Percentiles rank a stretch among this genome's conserved stretches.
These are phyloP conservation scores for Metschnikowia chrysomelidarum DNA, from an alignment of 805 yeast genomes.

Conservation along the genomic window DNA sequence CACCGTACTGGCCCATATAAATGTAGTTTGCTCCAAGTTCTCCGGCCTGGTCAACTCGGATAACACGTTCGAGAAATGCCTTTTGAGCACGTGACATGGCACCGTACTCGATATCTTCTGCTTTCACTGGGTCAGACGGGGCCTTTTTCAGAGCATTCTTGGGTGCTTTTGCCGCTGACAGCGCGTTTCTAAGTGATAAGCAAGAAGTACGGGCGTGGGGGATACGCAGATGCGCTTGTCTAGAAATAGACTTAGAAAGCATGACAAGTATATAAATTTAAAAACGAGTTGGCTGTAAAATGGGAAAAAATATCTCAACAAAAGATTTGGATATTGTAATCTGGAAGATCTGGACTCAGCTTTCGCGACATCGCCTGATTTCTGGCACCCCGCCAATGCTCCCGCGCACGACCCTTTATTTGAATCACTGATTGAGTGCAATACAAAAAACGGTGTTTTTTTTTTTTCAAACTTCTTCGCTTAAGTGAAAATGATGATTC, in stretches of 20 bases:
- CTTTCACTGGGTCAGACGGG: slow-evolving; percentile 1
- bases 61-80: slow-evolving; percentile 68
- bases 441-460: too few species aligned
- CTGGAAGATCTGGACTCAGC: too few species aligned
- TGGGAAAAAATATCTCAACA: neutral
- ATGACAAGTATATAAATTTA: too few species aligned
- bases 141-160: slow-evolving; percentile 1
- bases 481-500: too few species aligned
- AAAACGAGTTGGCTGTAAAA: neutral
- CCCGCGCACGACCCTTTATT: neutral
- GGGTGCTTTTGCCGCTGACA: slow-evolving; percentile 8
- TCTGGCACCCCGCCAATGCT: slow-evolving; percentile 3
- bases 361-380: slow-evolving; percentile 6
- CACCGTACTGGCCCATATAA: slow-evolving; percentile 85
- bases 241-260: too few species aligned
- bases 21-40: slow-evolving; percentile 95
- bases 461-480: too few species aligned
- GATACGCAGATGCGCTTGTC: too few species aligned
- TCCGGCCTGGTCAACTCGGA: slow-evolving; percentile 97
- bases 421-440: too few species aligned
- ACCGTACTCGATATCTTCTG: slow-evolving; percentile 30
- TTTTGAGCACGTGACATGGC: slow-evolving; percentile 52
- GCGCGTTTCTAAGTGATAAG: slow-evolving; percentile 5
- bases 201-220: too few species aligned
- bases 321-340: too few species aligned